A percentile compares a stretch with the other conserved stretches of the same genome.
Evolutionary conservation across 148 eudicot genomes (phyloP).

Genomic region (Rhododendron kiyosumense): DNA sequence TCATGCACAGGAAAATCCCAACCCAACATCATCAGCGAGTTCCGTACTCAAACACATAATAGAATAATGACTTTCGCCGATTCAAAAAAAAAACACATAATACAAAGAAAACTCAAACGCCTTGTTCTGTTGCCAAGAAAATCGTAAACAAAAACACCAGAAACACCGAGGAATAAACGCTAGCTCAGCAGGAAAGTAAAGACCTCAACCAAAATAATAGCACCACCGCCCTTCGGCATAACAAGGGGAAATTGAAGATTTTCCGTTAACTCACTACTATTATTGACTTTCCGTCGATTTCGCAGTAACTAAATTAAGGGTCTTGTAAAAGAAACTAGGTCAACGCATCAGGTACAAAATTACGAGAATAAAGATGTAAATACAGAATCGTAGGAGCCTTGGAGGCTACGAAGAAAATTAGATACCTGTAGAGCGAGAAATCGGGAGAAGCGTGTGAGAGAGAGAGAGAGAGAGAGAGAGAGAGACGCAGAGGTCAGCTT

Average conservation of each 20-base stretch:
- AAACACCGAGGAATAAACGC: not conserved
- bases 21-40: not conserved
- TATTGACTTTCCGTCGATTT: not conserved
- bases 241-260: not conserved
- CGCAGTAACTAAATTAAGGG: not conserved
- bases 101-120: not conserved
- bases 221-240: not conserved
- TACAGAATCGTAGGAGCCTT: not conserved
- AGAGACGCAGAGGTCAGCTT: not conserved
- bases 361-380: not conserved
- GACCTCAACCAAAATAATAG: not conserved
- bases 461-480: not conserved
- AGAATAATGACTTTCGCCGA: not conserved
- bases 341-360: not conserved
- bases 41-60: not conserved
- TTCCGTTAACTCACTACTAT: not conserved
- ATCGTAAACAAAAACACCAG: not conserved
- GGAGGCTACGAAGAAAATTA: not conserved
- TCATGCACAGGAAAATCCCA: not conserved
- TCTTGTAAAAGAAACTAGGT: not conserved
- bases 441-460: not conserved
- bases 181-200: not conserved
- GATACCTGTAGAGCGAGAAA: not conserved
- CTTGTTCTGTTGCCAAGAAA: not conserved
- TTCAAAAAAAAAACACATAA: not conserved